phyloP scores from a whole-genome alignment of 106 monocot genomes.

The Dendrobium officinale region DNA sequence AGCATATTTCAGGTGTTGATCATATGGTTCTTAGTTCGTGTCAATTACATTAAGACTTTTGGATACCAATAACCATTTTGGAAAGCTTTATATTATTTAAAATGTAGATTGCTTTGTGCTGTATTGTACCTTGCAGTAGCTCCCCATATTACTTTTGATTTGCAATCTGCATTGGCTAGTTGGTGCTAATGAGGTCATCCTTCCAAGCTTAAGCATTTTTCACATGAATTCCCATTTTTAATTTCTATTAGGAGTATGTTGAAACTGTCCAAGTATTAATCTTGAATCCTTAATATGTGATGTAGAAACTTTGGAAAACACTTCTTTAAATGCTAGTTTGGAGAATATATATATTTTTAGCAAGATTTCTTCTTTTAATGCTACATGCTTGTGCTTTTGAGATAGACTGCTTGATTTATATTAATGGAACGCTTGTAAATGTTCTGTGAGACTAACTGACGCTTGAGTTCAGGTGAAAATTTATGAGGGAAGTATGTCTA shows the following conservation, averaged over 20 bases:
- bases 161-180: background rate
- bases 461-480: slow-evolving; percentile 20
- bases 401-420: background rate
- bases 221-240: background rate
- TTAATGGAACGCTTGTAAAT: background rate
- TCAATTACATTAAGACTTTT: background rate
- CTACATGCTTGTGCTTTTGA: background rate
- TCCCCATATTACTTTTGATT: background rate
- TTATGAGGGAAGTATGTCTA: slow-evolving; percentile 30
- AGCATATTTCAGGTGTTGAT: background rate
- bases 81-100: background rate
- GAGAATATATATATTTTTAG: background rate
- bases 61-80: background rate
- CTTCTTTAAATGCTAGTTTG: background rate
- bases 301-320: background rate
- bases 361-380: background rate
- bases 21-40: background rate
- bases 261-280: background rate
- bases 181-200: background rate
- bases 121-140: background rate
- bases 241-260: background rate
- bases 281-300: background rate
- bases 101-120: background rate
- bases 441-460: background rate
- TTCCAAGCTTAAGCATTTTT: background rate